Evolutionary conservation across 176 grass and related monocot species (phyloP), one percentile per base, ranked within the genome.

Genomic region (Puccinellia tenuiflora): DNA sequence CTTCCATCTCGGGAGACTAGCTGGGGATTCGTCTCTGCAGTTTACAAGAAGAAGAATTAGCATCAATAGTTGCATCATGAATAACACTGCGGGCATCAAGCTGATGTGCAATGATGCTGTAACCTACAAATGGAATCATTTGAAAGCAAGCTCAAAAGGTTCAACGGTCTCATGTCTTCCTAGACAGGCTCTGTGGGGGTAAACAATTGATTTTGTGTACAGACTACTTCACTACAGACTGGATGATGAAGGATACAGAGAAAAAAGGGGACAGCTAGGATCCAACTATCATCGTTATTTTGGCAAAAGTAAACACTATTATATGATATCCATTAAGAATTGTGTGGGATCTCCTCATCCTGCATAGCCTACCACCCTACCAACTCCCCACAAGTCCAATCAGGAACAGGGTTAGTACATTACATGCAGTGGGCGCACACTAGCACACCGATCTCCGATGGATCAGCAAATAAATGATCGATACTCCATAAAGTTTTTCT

Each of bases 1-100:
- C 81, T 78, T 92, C 87, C 88, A 90, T 90, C 67, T 39, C 25
- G 6, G 22, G 67, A 25, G 2, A 22, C 39, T 78, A 80, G 26
- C 63, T 52, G 22, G 37, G 59, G 84, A 43, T 61, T 39, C 68
- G 46, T 79, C 26, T 78, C 86, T 92, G 75, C 79, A 86, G 40
- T 79, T 42, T 2, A 67, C 12, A 86, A 20, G 1, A 79, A 57
- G n/a, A 47, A 83, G 10, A 6, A 60, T 31, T 21, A 21, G 22
- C 75, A 90, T 83, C 57, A 79, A 75, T 52, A 20, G 10, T 47
- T 56, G 43, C 42, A 76, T 39, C 67, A 66, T 24, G 57, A 15
- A 62, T 25, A 45, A 47, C 45, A 47, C 14, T 47, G 45, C 45
- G 54, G 16, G 54, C 26, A 73, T 28, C 60, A 34, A 47, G 26